phyloP scores from a whole-genome alignment of 257 asterid genomes.

The Ehretia macrophylla region DNA sequence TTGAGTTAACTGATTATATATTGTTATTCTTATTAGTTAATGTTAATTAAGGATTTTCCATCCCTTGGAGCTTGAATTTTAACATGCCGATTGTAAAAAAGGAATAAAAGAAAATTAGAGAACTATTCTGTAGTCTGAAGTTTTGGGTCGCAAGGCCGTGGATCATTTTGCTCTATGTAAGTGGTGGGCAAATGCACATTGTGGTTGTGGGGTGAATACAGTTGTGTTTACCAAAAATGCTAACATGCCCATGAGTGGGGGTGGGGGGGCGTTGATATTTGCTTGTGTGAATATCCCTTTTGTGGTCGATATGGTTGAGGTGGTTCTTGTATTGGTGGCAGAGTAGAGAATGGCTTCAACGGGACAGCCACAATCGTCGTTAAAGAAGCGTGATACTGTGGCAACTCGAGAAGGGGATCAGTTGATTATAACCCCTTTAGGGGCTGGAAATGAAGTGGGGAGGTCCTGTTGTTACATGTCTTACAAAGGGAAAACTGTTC shows the following conservation, averaged over 20 bases:
- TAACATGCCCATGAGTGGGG: too few species aligned
- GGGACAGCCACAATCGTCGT: slow-evolving; percentile 38
- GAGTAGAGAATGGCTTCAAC: slow-evolving; percentile 56
- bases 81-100: not conserved
- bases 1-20: not conserved
- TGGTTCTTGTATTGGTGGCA: not conserved
- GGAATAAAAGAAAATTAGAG: not conserved
- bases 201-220: too few species aligned
- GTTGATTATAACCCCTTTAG: slow-evolving; percentile 81
- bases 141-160: too few species aligned
- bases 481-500: slow-evolving; percentile 76
- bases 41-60: too few species aligned
- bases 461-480: slow-evolving; percentile 92
- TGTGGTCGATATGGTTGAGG: not conserved
- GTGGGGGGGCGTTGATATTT: too few species aligned
- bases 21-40: too few species aligned
- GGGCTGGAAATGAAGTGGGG: slow-evolving; percentile 97
- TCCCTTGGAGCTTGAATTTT: not conserved
- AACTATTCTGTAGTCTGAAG: not conserved
- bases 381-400: slow-evolving; percentile 42
- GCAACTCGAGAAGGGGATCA: slow-evolving; percentile 74
- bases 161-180: too few species aligned
- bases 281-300: too few species aligned
- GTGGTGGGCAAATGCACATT: too few species aligned
- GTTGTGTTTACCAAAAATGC: too few species aligned